These are phyloP conservation scores for Diplodia mutila DNA, from an alignment of 2,329 filamentous ascomycete species.

Conservation along the genomic window DNA sequence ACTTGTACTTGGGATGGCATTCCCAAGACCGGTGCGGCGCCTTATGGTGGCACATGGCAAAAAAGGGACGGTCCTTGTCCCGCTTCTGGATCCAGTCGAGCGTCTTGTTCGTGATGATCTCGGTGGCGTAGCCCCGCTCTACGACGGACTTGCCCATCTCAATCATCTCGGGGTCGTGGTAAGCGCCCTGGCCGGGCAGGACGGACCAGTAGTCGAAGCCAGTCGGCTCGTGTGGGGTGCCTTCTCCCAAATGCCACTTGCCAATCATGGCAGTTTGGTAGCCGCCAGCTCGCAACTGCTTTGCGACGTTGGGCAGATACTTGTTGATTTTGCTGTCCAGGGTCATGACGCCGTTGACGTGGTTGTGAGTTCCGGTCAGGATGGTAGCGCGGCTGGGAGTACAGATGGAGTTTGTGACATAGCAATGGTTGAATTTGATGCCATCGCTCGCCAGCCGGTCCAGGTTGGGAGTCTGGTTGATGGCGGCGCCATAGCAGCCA, in stretches of 20 bases:
- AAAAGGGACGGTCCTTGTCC: conserved; percentile 50
- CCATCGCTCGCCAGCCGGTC: conserved; percentile 56
- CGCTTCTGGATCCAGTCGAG: conserved; percentile 48
- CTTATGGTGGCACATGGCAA: conserved; percentile 62
- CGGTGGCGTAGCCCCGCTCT: conserved; percentile 54
- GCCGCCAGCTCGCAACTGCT: conserved; percentile 51
- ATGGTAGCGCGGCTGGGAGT: conserved; percentile 58
- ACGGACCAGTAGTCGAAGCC: conserved; percentile 60
- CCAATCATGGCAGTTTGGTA: conserved; percentile 59
- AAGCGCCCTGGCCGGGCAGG: conserved; percentile 57
- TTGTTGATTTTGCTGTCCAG: conserved; percentile 56
- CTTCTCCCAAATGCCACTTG: conserved; percentile 60
- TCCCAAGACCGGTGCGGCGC: conserved; percentile 60
- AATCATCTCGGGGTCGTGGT: conserved; percentile 57
- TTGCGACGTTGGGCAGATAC: conserved; percentile 56
- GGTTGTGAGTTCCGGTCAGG: conserved; percentile 56
- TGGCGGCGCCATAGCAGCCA: conserved; percentile 54
- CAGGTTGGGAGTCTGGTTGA: conserved; percentile 58
- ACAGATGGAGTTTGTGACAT: conserved; percentile 59
- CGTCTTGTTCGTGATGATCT: conserved; percentile 58
- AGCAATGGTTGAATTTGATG: conserved; percentile 58
- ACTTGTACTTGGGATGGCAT: conserved; percentile 53
- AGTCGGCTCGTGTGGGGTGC: conserved; percentile 49
- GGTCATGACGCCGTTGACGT: conserved; percentile 58
- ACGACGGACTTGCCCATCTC: conserved; percentile 39